Percentiles rank a stretch among this genome's conserved stretches.
Conservation (phyloP, 495 filamentous ascomycete species). For the Penicillium odoratum region DNA sequence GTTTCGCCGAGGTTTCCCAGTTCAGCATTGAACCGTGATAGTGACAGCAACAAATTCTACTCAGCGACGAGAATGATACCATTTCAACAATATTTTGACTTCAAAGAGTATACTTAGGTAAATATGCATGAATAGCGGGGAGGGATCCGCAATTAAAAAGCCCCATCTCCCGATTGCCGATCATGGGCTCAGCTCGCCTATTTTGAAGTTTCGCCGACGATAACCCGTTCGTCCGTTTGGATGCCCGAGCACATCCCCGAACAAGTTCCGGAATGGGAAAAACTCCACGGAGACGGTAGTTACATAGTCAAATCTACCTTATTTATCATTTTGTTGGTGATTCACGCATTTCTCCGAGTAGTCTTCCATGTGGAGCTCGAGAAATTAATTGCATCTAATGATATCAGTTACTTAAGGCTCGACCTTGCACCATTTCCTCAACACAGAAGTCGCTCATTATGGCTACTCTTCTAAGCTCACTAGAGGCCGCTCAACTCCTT, state of each 20-base stretch:
- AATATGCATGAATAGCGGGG: not conserved
- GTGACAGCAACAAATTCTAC: too few species aligned
- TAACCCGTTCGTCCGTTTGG: conserved; percentile 11
- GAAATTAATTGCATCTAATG: not conserved
- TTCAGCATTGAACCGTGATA: not conserved
- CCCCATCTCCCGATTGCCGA: not conserved
- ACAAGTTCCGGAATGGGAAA: conserved; percentile 12
- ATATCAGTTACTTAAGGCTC: not conserved
- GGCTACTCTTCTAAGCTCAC: conserved; percentile 11
- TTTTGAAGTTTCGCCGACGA: conserved; percentile 25
- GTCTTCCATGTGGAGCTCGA: not conserved
- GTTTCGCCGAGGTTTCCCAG: conserved; percentile 29
- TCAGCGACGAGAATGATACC: not conserved
- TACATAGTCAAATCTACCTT: not conserved
- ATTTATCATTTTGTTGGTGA: not conserved
- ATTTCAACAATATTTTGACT: not conserved
- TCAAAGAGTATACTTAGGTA: not conserved
- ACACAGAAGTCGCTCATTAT: not conserved
- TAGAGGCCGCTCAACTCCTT: conserved; percentile 1
- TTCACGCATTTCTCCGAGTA: conserved; percentile 13
- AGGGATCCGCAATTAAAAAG: not conserved
- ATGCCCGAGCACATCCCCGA: conserved; percentile 23
- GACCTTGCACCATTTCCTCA: not conserved
- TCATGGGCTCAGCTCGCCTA: not conserved
- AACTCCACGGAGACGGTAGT: not conserved